Evolutionary conservation across 768 basidiomycete genomes (phyloP).

Genomic region (Pleurotus tuoliensis): DNA sequence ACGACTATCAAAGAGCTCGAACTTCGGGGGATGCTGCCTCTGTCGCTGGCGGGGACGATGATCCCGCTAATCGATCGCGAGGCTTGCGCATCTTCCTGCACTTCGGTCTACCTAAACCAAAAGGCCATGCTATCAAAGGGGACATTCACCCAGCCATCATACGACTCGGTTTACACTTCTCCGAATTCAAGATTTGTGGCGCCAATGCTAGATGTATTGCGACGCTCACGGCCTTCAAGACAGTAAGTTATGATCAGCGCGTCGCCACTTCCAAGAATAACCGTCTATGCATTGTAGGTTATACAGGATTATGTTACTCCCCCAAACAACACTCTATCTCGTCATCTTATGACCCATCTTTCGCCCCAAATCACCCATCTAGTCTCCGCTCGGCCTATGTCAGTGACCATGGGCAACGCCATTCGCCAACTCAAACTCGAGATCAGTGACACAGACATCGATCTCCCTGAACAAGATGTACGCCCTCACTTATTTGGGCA

Average conservation of each 20-base stretch:
- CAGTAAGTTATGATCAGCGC: conserved; percentile 44
- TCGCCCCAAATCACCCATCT: conserved; percentile 92
- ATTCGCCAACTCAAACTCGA: conserved; percentile 93
- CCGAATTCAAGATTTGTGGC: conserved; percentile 88
- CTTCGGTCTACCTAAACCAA: conserved; percentile 70
- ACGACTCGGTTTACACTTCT: conserved; percentile 84
- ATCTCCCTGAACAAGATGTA: conserved; percentile 94
- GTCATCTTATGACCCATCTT: conserved; percentile 88
- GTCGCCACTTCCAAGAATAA: conserved; percentile 4
- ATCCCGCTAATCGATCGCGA: conserved; percentile 40
- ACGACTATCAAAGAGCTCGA: conserved; percentile 17
- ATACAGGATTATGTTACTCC: conserved; percentile 91
- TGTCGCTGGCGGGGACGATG: conserved; percentile 23
- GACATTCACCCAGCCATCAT: conserved; percentile 90
- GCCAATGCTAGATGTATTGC: conserved; percentile 96
- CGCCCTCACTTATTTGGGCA: conserved; percentile 11
- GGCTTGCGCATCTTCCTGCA: conserved; percentile 84
- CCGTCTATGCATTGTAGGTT: conserved; percentile 46
- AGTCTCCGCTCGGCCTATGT: conserved; percentile 85
- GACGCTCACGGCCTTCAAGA: conserved; percentile 87
- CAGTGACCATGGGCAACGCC: conserved; percentile 92
- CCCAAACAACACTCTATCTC: conserved; percentile 78
- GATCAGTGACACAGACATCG: conserved; percentile 88
- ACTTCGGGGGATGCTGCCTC: conserved; percentile 24
- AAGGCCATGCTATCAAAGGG: conserved; percentile 57